Evolutionary conservation across 2,329 filamentous ascomycete species (phyloP).

Genomic region (Xylaria sp.): DNA sequence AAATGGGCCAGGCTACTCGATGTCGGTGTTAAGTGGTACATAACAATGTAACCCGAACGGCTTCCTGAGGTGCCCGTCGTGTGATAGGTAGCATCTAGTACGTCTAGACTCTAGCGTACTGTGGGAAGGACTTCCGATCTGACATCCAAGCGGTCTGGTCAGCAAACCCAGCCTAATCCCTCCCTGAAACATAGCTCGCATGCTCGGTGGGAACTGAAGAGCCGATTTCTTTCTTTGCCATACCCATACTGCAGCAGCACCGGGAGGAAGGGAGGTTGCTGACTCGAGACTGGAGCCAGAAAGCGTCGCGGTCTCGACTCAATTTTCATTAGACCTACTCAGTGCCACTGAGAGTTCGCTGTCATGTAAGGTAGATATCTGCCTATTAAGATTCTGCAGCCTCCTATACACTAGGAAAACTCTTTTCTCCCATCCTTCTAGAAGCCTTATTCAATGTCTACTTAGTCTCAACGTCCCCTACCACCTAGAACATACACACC

Average conservation of each 20-base stretch:
- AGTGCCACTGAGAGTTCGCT: slow-evolving; percentile 8
- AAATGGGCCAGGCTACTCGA: no score
- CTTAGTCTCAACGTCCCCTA: neutral
- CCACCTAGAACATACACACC: neutral
- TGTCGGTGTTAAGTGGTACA: no score
- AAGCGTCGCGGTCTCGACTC: neutral
- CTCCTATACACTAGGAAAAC: neutral
- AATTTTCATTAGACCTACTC: slow-evolving; percentile 14
- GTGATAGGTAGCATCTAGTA: neutral
- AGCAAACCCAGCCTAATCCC: slow-evolving; percentile 20
- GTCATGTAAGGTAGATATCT: neutral
- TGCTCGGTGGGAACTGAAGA: slow-evolving; percentile 11
- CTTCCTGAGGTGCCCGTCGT: neutral
- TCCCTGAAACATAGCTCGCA: slow-evolving; percentile 28
- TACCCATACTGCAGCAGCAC: neutral
- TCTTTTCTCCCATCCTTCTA: slow-evolving; percentile 8
- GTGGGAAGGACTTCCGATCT: slow-evolving; percentile 18
- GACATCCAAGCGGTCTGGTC: slow-evolving; percentile 25
- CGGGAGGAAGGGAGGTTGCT: slow-evolving; percentile 1
- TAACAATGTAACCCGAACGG: no score
- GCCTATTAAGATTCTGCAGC: neutral
- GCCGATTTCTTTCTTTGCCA: neutral
- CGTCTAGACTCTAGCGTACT: neutral
- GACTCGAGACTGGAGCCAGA: slow-evolving; percentile 12
- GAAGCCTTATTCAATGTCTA: slow-evolving; percentile 4